These are phyloP conservation scores for Kwoniella dendrophila DNA, from an alignment of 768 basidiomycete species.

Conservation along the genomic window DNA sequence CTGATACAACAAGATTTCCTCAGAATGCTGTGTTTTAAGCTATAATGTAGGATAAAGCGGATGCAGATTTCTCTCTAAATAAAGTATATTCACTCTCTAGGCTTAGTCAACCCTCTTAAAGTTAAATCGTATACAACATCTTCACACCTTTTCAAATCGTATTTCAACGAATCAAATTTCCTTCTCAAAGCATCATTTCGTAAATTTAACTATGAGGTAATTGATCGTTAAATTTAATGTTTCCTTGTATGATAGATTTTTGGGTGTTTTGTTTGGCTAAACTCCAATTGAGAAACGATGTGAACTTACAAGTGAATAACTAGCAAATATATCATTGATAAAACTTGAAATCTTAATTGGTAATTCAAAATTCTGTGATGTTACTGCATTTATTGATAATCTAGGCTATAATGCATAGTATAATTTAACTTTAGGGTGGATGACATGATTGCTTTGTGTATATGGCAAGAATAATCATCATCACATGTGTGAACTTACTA, in stretches of 20 bases:
- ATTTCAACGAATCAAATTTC: constrained; percentile 58
- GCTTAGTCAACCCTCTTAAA: constrained; percentile 49
- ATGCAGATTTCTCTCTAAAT: no score
- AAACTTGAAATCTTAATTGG: constrained; percentile 57
- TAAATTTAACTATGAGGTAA: constrained; percentile 54
- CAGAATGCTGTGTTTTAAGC: no score
- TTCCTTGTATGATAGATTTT: no score
- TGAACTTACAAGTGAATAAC: constrained; percentile 51
- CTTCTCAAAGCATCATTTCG: constrained; percentile 58
- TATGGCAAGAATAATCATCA: no score
- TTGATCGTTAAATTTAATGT: no score
- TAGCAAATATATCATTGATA: constrained; percentile 58
- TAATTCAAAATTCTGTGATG: constrained; percentile 56
- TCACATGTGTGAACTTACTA: constrained; percentile 42
- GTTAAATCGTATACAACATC: constrained; percentile 58
- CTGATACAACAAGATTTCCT: no score
- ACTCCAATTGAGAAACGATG: background rate
- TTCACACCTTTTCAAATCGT: constrained; percentile 58
- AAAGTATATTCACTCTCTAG: constrained; percentile 5
- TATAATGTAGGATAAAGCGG: no score
- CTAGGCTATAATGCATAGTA: constrained; percentile 43
- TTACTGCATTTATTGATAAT: constrained; percentile 56
- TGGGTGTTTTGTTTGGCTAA: no score
- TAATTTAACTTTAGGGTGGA: background rate
- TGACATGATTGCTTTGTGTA: background rate